phyloP scores from a whole-genome alignment of 768 basidiomycete genomes.

The Termitomyces heimii region DNA sequence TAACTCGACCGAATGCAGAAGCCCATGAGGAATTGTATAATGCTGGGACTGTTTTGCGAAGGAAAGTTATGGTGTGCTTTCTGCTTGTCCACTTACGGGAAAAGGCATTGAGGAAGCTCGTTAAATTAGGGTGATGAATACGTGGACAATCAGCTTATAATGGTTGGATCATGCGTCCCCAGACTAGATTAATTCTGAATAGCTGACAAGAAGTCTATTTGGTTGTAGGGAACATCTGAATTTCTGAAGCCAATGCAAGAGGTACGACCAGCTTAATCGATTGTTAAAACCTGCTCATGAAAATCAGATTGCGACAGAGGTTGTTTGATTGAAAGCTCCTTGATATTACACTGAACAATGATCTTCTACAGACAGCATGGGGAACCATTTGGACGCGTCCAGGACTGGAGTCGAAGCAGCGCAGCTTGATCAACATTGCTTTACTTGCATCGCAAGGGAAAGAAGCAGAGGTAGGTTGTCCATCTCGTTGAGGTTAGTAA shows the following conservation, averaged over 20 bases:
- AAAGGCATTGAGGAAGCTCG: background rate
- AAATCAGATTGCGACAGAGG: slow-evolving; percentile 31
- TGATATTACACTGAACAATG: background rate
- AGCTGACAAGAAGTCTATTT: background rate
- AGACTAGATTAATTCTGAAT: no score
- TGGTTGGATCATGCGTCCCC: slow-evolving; percentile 14
- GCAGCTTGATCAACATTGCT: slow-evolving; percentile 39
- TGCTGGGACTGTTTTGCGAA: slow-evolving; percentile 32
- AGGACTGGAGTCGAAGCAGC: slow-evolving; percentile 38
- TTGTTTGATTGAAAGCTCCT: slow-evolving; percentile 4
- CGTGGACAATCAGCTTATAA: slow-evolving; percentile 33
- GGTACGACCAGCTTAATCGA: slow-evolving; percentile 9
- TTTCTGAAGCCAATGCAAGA: slow-evolving; percentile 45
- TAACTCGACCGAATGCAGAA: slow-evolving; percentile 21
- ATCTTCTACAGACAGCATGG: slow-evolving; percentile 31
- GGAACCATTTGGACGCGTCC: slow-evolving; percentile 43
- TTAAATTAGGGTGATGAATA: slow-evolving; percentile 33
- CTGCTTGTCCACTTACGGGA: background rate
- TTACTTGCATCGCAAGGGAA: slow-evolving; percentile 37
- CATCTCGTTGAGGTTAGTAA: background rate
- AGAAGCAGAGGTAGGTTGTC: slow-evolving; percentile 30
- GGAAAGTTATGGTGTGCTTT: slow-evolving; percentile 34
- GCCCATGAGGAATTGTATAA: slow-evolving; percentile 37
- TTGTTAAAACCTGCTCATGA: background rate
- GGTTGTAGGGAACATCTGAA: slow-evolving; percentile 21